Base-by-base conservation (phyloP, 2,329 filamentous ascomycete species). In the Aulographum hederae region DNA sequence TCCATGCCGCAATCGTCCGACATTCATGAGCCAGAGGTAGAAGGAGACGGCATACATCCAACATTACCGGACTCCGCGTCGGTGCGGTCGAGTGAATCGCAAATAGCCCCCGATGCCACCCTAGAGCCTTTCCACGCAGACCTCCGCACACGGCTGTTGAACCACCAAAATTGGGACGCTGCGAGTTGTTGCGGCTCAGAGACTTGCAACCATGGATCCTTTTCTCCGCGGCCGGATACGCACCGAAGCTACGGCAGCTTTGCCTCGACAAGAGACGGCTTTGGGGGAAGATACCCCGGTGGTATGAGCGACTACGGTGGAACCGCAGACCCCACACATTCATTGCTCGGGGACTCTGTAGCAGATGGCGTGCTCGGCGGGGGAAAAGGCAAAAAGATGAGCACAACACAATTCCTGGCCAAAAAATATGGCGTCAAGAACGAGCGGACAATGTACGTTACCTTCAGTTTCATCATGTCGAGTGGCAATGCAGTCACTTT, bases 341-440 rank as follows among this genome's bases (percentile, higher is more conserved):
- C 53, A 15, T 37, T 57, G 26, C 39, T 63, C 30, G 53, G 55
- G 16, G 53, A 61, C 36, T 42, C 53, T 21, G 39, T 61, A 19
- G 52, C 53, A 26, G 61, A 63, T 37, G 56, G 56, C 10, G 44
- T 60, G 14, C 41, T 60, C 11, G 50, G 39, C 37, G 48, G 35
- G 42, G 52, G 45, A 33, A 57, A 58, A 37, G 69, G 64, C 38
- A 73, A 72, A 47, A 78, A 75, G 51, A 76, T 74, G 61, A 76
- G 70, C 40, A 77, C 73, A 10, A 84, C 79, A 31, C 70, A 69
- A 38, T 72, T 66, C 43, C 63, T 91, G 23, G 78, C 78, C 5
- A 66, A 76, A 43, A 65, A 65, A 32, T 73, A 86, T 44, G 79
- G 81, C 18, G 64, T 91, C 43, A 73, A 72, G 45, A 73, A 82